Evolutionary conservation across 2,329 filamentous ascomycete genomes (phyloP), one percentile per base, ranked within the genome.

Genomic region (Raffaelea albimanens): DNA sequence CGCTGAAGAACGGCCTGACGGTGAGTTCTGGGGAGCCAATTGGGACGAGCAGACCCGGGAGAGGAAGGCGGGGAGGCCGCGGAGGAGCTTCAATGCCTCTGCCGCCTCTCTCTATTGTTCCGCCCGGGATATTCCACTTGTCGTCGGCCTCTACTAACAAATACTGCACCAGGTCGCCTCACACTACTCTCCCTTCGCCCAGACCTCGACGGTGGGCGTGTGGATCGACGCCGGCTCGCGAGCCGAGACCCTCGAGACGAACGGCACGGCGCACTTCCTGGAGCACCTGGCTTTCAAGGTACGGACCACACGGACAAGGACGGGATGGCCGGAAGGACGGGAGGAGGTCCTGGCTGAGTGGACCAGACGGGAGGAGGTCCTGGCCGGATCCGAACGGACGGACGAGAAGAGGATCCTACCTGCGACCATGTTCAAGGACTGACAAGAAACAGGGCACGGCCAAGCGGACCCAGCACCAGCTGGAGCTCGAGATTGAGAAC

Each of bases 251-350:
- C 83, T 93, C 73, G 89, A 89, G 81, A 97, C 87, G 65, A 98
- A 97, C 76, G 93, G 93, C 72, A 98, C 93, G 61, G 93, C 93
- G 64, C 93, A 98, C 76, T 98, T 98, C 79, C 82, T 98, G 62
- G 93, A 98, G 80, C 93, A 98, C 76, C 81, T 98, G 69, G 94
- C 94, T 61, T 98, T 98, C 83, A 98, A 98, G 87, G 89, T 95
- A 78, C 16, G n/a, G n/a, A n/a, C n/a, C n/a, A n/a, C n/a, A n/a
- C n/a, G n/a, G n/a, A n/a, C n/a, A n/a, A n/a, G n/a, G n/a, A n/a
- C n/a, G n/a, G n/a, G n/a, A n/a, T n/a, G n/a, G n/a, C n/a, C n/a
- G n/a, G n/a, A n/a, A n/a, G n/a, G n/a, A n/a, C n/a, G n/a, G n/a
- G n/a, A n/a, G n/a, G n/a, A n/a, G n/a, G n/a, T n/a, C n/a, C n/a